Evolutionary conservation across 805 yeast species (phyloP), one percentile per base, ranked within the genome.

Genomic region (Candida piceae): DNA sequence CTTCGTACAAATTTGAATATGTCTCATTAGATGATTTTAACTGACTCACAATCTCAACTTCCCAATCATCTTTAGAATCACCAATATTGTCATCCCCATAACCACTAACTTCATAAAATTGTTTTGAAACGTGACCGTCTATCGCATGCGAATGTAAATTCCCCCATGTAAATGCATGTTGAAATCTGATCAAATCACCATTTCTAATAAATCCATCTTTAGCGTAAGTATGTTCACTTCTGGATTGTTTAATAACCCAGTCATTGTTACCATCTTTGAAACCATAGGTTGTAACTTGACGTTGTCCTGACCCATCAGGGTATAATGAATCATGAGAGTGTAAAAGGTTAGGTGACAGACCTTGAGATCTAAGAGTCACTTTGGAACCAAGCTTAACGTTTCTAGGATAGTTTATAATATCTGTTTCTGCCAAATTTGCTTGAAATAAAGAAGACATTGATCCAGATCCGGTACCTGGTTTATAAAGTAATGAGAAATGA

Each of bases 261-360:
- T 80, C 70, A 57, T 90, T 93, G 61, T 93, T 90, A 33, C 69
- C 64, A 62, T 93, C 97, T 53, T 85, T 85, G 62, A 77, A 87
- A n/a, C 90, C 88, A 60, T 93, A 93, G 12, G 90, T 84, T n/a
- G 98, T 93, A 35, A 93, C 70, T 62, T 93, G 99, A 59, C 88
- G 96, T 64, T 93, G 97, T 44, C 76, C 76, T 1, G 96, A 86
- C 3, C 97, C 97, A 42, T 78, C 87, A 10, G 98, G 98, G 57
- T 82, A 93, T 7, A 69, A 57, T 55, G 84, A 93, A 12, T 68
- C 67, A 56, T 93, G 98, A 2, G 97, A 90, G 58, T 93, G 98
- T 41, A 93, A 64, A 45, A 87, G 70, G 38, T 82, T 78, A 15
- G 86, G 84, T 34, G 84, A 73, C 35, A 80, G 64, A 1, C 86